Base-by-base conservation (phyloP, 805 yeast genomes). In the Sugiyamaella boreocaroliniensis region DNA sequence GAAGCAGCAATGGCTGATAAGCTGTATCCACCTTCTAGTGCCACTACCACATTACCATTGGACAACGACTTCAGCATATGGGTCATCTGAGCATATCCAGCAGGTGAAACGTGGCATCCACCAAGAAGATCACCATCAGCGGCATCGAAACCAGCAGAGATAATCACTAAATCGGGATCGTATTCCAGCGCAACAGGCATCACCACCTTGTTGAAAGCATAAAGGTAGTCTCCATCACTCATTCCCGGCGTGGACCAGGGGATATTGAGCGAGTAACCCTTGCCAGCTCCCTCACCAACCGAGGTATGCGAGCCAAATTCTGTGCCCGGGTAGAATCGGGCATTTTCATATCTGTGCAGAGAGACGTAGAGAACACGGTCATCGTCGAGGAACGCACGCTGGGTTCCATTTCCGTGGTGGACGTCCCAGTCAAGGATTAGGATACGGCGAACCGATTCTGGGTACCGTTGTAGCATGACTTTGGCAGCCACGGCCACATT, bases 331-430 rank as follows among this genome's bases (percentile, higher is more conserved):
- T 93, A 93, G 65, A 88, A 93, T 60, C 80, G 81, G 0, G 96
- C 98, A 58, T 85, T 80, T 63, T 93, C 98, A 66, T 86, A 92
- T 58, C 99, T 79, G 69, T 93, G 99, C 29, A 92, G 70, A 0
- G 98, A 90, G 45, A 93, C 81, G 68, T 93, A 93, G 37, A 93
- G 75, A 8, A 93, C 97, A 51, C 95, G 74, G 26, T 95, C 95
- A 65, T 93, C 97, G 58, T 87, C 79, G 59, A 80, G 80, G 61
- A 93, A 93, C 1, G 95, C 89, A 66, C 86, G 85, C 68, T 93
- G 99, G 1, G 99, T 93, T 41, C 99, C 99, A 68, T 93, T 93
- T 22, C 99, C 99, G 68, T 93, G 99, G 69, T 93, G 99, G 47
- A 93, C 89, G 69, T 93, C 99, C 99, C 99, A 93, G 68, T 93